Conservation (phyloP, 139 green algal genomes). For the Parachlorella kessleri region DNA sequence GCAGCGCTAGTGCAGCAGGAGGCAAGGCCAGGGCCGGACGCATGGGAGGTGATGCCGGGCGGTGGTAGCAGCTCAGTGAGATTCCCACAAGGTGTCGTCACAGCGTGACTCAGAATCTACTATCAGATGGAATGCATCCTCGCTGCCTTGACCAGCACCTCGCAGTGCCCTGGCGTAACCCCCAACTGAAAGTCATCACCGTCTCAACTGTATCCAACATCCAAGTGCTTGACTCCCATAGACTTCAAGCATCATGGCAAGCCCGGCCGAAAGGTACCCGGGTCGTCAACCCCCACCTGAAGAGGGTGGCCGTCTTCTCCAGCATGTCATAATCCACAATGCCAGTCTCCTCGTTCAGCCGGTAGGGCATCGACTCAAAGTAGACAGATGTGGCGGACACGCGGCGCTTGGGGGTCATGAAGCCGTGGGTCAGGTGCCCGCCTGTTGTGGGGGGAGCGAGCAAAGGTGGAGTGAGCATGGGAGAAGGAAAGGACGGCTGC, state of each 20-base stretch:
- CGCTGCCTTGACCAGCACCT: too few species aligned
- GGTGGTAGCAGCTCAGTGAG: background rate
- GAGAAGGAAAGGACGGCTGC: background rate
- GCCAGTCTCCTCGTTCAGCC: constrained; percentile 93
- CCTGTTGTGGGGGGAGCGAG: constrained; percentile 40
- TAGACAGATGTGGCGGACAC: constrained; percentile 97
- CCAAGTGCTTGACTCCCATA: too few species aligned
- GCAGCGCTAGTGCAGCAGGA: too few species aligned
- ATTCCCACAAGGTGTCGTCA: background rate
- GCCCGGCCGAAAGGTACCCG: too few species aligned
- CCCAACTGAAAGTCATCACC: too few species aligned
- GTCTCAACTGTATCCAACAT: too few species aligned
- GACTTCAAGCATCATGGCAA: too few species aligned
- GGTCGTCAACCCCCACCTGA: too few species aligned
- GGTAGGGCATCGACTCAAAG: constrained; percentile 98
- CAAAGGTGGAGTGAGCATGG: background rate
- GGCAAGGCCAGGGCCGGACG: too few species aligned
- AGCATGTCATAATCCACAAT: constrained; percentile 96
- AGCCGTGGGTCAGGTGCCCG: constrained; percentile 96
- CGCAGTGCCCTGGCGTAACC: too few species aligned
- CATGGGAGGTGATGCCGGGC: too few species aligned
- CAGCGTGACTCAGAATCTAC: background rate
- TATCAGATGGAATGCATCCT: too few species aligned
- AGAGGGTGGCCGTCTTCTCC: constrained; percentile 67
- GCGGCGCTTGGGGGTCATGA: constrained; percentile 97